Evolutionary conservation across 495 filamentous ascomycete species (phyloP).

Genomic region (Hypoxylon crocopeplum): DNA sequence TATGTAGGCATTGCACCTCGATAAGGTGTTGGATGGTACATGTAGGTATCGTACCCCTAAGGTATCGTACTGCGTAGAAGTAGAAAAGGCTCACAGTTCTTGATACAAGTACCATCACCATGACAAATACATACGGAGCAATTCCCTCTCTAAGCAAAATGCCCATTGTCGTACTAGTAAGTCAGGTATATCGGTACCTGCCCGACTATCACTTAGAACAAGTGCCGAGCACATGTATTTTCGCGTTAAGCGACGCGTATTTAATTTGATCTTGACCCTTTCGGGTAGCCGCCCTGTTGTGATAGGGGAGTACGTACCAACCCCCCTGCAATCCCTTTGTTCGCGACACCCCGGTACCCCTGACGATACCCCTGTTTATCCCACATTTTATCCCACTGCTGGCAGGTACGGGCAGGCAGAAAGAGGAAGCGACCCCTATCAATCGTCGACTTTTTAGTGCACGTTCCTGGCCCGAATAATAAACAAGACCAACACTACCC

Average conservation of each 20-base stretch:
- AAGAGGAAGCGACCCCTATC: slow-evolving; percentile 23
- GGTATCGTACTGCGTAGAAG: not conserved
- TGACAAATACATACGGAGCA: not conserved
- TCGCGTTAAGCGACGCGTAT: slow-evolving; percentile 12
- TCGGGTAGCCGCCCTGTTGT: slow-evolving; percentile 17
- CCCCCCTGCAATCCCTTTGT: slow-evolving; percentile 20
- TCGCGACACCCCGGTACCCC: slow-evolving; percentile 17
- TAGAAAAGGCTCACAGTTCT: not conserved
- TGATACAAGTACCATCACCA: not conserved
- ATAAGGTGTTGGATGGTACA: too few relatives aligned
- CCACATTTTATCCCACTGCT: slow-evolving; percentile 27
- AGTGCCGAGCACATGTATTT: slow-evolving; percentile 6
- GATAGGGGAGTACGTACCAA: slow-evolving; percentile 18
- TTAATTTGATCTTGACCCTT: slow-evolving; percentile 20
- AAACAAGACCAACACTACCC: slow-evolving; percentile 38
- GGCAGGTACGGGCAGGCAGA: not conserved
- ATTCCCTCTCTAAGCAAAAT: not conserved
- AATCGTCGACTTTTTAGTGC: slow-evolving; percentile 18
- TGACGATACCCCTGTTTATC: slow-evolving; percentile 20
- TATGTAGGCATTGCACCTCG: too few relatives aligned
- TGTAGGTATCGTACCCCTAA: too few relatives aligned
- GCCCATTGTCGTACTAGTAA: not conserved
- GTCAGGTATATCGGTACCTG: slow-evolving; percentile 9
- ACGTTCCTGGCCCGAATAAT: slow-evolving; percentile 39
- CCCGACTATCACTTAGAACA: not conserved